phyloP scores from a whole-genome alignment of 176 grass and related monocot genomes.

The Phoenix dactylifera region DNA sequence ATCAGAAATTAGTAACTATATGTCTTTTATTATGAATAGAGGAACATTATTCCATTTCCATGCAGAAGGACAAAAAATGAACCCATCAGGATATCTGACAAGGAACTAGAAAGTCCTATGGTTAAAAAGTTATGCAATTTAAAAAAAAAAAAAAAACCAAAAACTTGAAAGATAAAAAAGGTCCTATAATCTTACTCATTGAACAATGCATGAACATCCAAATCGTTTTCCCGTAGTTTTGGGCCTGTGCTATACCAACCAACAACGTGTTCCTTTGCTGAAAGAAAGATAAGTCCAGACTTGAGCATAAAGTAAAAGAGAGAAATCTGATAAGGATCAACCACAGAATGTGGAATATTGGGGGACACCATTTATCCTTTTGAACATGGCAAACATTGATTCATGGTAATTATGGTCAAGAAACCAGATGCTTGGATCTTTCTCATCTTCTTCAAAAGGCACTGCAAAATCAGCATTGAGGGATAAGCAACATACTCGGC shows the following conservation, averaged over 20 bases:
- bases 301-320: too few relatives aligned
- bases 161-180: background rate
- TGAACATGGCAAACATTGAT: conserved; percentile 95
- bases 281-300: background rate
- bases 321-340: too few relatives aligned
- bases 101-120: too few relatives aligned
- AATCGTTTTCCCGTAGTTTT: conserved; percentile 91
- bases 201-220: conserved; percentile 85
- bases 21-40: too few relatives aligned
- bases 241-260: conserved; percentile 99
- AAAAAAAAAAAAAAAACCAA: background rate
- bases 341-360: background rate
- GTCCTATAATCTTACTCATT: conserved; percentile 48
- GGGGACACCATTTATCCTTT: conserved; percentile 84
- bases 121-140: background rate
- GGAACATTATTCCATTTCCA: too few relatives aligned
- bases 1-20: too few relatives aligned
- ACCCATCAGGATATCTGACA: too few relatives aligned
- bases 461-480: conserved; percentile 34
- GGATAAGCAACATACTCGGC: too few relatives aligned
- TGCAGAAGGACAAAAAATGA: too few relatives aligned
- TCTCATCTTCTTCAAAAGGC: conserved; percentile 94
- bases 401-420: conserved; percentile 97
- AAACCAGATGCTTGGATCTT: conserved; percentile 97
- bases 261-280: conserved; percentile 96